Percentiles rank a stretch among this genome's conserved stretches.
Conservation (phyloP, 2,329 filamentous ascomycete species). For the Talaromyces marneffei region DNA sequence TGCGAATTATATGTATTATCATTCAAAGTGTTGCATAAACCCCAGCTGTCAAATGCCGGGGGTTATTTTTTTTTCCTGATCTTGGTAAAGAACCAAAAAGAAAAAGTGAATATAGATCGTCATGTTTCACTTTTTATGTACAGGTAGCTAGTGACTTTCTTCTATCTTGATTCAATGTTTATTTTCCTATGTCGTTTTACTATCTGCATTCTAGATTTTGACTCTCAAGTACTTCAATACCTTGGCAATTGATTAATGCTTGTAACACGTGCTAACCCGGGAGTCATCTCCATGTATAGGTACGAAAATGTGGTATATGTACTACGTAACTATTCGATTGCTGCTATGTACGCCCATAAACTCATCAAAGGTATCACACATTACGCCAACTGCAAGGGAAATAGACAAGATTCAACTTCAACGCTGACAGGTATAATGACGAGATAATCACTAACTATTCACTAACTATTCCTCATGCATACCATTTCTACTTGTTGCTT, state of each 20-base stretch:
- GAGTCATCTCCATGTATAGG: background rate
- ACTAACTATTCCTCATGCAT: background rate
- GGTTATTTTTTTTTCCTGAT: background rate
- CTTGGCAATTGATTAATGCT: background rate
- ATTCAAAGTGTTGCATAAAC: conserved; percentile 13
- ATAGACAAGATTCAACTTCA: background rate
- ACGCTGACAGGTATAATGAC: background rate
- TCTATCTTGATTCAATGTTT: conserved; percentile 26
- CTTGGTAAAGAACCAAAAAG: background rate
- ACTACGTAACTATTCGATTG: background rate
- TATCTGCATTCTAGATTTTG: background rate
- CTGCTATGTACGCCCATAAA: background rate
- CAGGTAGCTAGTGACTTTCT: conserved; percentile 35
- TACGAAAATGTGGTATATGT: background rate
- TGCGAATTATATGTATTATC: conserved; percentile 9
- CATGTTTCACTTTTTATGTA: conserved; percentile 28
- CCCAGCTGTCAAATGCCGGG: conserved; percentile 2
- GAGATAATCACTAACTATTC: background rate
- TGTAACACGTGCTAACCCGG: background rate
- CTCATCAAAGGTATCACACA: background rate
- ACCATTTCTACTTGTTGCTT: too few relatives aligned
- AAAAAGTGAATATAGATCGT: conserved; percentile 15
- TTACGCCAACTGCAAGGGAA: background rate
- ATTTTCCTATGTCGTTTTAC: conserved; percentile 25
- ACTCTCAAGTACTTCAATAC: background rate